Conservation (phyloP, 495 filamentous ascomycete species). For the Talaromyces thailandensis region DNA sequence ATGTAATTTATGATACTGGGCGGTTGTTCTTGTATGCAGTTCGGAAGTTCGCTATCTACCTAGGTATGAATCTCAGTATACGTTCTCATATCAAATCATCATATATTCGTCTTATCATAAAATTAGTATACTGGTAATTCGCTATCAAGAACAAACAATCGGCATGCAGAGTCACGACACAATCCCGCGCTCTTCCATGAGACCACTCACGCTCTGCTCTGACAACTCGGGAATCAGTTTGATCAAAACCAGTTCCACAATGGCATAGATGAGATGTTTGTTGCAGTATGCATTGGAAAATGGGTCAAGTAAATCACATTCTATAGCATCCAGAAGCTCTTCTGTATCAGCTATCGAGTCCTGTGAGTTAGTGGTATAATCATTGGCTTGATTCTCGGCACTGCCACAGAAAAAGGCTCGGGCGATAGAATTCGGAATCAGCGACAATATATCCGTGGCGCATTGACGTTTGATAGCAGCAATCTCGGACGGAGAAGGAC, state of each 20-base stretch:
- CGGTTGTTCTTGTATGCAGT: background rate
- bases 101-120: background rate
- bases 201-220: slow-evolving; percentile 59
- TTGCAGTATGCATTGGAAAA: slow-evolving; percentile 81
- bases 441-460: slow-evolving; percentile 40
- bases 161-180: background rate
- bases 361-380: background rate
- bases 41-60: background rate
- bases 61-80: slow-evolving; percentile 3
- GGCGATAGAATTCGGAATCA: slow-evolving; percentile 33
- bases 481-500: slow-evolving; percentile 29
- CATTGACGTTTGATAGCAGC: slow-evolving; percentile 46
- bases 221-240: slow-evolving; percentile 77
- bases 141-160: background rate
- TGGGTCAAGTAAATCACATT: slow-evolving; percentile 52
- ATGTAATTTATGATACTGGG: background rate
- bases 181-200: slow-evolving; percentile 63
- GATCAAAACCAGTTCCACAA: slow-evolving; percentile 69
- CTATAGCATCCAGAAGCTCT: slow-evolving; percentile 35
- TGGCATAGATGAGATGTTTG: slow-evolving; percentile 72
- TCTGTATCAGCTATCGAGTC: slow-evolving; percentile 13
- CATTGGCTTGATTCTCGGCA: slow-evolving; percentile 8
- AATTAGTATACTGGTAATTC: background rate
- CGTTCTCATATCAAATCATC: background rate
- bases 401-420: slow-evolving; percentile 28